Evolutionary conservation across 768 basidiomycete genomes (phyloP), one percentile per base, ranked within the genome.

Genomic region (Boletus rubescentipes): DNA sequence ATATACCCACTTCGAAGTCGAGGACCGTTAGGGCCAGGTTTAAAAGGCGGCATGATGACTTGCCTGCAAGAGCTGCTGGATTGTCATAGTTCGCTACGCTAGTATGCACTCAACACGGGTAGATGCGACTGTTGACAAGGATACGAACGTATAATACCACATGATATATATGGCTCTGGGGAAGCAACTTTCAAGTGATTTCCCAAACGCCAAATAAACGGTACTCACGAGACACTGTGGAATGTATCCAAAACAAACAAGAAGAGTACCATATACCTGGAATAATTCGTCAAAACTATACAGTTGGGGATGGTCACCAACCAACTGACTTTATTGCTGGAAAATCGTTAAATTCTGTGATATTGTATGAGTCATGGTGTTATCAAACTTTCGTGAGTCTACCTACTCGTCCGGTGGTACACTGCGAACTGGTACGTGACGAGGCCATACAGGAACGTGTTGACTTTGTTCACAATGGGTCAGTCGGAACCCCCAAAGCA

Each of bases 371-470:
- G 26, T 26, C 6, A 26, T 26, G 26, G 26, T 16, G 35, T 3
- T 1, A 5, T 9, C 2, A 26, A 20, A n/a, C n/a, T n/a, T 26
- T 21, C 21, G 26, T 26, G 26, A 26, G 3, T 16, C 10, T 14
- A 48, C 66, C 46, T 44, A 50, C 54, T 42, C 39, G 49, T 57
- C 43, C 62, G 68, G 57, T 70, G 64, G 55, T 79, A 79, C 7
- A 65, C 57, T 6, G 70, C 64, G 52, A 78, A 78, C 52, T 77
- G 75, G 58, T 70, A 75, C 2, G 68, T 67, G 55, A 78, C 77
- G 12, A 77, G 65, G 1, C 77, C 77, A 52, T 73, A 77, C 12
- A 79, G 57, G 38, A 51, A 64, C 69, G 14, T 58, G 23, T 29
- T 15, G 5, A 32, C 65, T 65, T 41, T 35, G 10, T 40, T 40